Evolutionary conservation across 805 yeast species (phyloP), one percentile per base, ranked within the genome.

Genomic region (Nakazawaea wyomingensis): DNA sequence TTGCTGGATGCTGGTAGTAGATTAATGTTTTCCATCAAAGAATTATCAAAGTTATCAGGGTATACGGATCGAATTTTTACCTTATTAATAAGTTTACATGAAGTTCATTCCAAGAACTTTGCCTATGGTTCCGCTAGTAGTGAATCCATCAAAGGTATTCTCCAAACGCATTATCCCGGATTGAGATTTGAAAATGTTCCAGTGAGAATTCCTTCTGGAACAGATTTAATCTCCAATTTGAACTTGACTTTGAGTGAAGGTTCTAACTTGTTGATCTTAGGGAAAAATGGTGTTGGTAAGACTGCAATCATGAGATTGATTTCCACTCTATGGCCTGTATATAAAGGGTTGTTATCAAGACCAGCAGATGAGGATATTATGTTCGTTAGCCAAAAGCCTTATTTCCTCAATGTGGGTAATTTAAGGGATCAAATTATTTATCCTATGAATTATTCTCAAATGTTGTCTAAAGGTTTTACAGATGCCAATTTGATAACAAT

Each of bases 1-100:
- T 72, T 90, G 58, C 96, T 96, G 4, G 98, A 90, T 65, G 96
- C 98, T 0, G 97, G 97, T 4, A 84, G 95, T 11, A 72, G 96
- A 51, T 73, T 90, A 64, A 89, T 90, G 96, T 88, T 87, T 61
- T 88, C 97, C 2, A 85, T 89, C 51, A 90, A 90, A 60, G 96
- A 89, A 61, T 74, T 90, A 18, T 84, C 93, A n/a, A 90, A 82
- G 59, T 72, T 90, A 43, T 85, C 96, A 1, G 96, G 97, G 10
- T 84, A 85, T 57, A 87, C 96, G 0, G 91, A 87, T 53, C 68
- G 96, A 50, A 84, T 90, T 4, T 90, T 86, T 64, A 75, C 78
- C 16, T 68, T 90, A 40, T 66, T 90, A 43, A 71, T 84, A n/a
- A 80, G 80, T 22, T 68, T 90, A 46, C 96, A 90, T 63, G 77